A percentile compares a stretch with the other conserved stretches of the same genome.
Evolutionary conservation across 139 green algal genomes (phyloP).

Genomic region (Closterium sp.): DNA sequence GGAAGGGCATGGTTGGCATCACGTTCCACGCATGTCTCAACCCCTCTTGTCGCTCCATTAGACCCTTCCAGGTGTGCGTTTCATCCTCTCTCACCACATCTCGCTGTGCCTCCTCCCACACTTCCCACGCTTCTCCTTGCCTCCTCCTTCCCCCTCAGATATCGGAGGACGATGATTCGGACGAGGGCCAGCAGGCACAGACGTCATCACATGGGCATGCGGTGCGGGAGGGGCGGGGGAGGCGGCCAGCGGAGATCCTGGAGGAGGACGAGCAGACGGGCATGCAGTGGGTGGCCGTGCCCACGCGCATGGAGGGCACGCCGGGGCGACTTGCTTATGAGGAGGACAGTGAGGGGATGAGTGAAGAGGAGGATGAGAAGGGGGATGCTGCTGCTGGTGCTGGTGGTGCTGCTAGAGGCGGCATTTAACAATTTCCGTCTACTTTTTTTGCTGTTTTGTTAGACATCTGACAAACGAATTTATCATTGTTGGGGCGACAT

Average conservation of each 20-base stretch:
- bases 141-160: neutral
- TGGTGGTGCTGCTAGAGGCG: neutral
- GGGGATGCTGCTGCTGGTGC: neutral
- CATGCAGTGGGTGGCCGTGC: neutral
- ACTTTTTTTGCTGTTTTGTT: too few relatives aligned
- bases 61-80: too few relatives aligned
- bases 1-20: too few relatives aligned
- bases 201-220: neutral
- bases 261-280: neutral
- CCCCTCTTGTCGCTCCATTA: too few relatives aligned
- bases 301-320: neutral
- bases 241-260: neutral
- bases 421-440: neutral
- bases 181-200: neutral
- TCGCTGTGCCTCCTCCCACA: neutral
- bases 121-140: neutral
- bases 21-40: too few relatives aligned
- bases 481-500: too few relatives aligned
- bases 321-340: neutral
- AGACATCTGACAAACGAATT: too few relatives aligned
- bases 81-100: neutral
- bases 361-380: neutral
- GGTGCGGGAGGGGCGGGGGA: neutral
- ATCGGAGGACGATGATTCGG: neutral
- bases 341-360: neutral